Conservation (phyloP, 2,329 filamentous ascomycete genomes). For the Aspergillus phoenicis region DNA sequence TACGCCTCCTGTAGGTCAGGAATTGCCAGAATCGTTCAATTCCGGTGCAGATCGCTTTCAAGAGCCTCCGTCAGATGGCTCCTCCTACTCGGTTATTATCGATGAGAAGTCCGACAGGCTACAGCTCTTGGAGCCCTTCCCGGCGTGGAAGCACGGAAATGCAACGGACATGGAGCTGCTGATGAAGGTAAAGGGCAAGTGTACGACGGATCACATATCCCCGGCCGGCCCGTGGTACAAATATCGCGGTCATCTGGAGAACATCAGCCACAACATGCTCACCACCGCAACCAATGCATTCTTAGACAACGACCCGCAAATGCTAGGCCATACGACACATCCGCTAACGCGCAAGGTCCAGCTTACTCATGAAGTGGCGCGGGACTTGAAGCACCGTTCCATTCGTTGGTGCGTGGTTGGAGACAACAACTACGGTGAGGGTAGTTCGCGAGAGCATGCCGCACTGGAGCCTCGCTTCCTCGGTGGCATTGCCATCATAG, state of each 20-base stretch:
- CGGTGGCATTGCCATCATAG: constrained; percentile 91
- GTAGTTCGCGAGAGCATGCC: constrained; percentile 92
- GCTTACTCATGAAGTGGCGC: constrained; percentile 83
- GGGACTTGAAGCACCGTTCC: constrained; percentile 92
- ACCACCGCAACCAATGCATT: constrained; percentile 88
- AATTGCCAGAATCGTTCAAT: constrained; percentile 79
- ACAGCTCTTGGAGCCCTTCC: constrained; percentile 22
- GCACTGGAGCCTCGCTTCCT: constrained; percentile 94
- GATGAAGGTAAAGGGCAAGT: constrained; percentile 93
- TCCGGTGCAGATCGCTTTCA: constrained; percentile 72
- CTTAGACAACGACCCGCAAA: constrained; percentile 27
- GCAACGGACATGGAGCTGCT: constrained; percentile 75
- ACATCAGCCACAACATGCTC: constrained; percentile 99
- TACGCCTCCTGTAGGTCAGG: constrained; percentile 78
- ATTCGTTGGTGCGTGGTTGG: constrained; percentile 94
- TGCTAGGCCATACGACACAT: constrained; percentile 48
- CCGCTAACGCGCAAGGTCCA: constrained; percentile 74
- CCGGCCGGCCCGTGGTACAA: constrained; percentile 88
- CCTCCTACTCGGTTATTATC: constrained; percentile 12
- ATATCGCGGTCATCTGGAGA: constrained; percentile 97
- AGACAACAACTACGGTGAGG: constrained; percentile 98
- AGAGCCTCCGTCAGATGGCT: constrained; percentile 16
- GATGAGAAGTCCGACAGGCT: constrained; percentile 21
- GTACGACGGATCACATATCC: constrained; percentile 91
- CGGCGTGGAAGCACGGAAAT: constrained; percentile 59